Evolutionary conservation across 202 grass and related monocot species (phyloP).

Genomic region (Schoenoplectus tabernaemontani): DNA sequence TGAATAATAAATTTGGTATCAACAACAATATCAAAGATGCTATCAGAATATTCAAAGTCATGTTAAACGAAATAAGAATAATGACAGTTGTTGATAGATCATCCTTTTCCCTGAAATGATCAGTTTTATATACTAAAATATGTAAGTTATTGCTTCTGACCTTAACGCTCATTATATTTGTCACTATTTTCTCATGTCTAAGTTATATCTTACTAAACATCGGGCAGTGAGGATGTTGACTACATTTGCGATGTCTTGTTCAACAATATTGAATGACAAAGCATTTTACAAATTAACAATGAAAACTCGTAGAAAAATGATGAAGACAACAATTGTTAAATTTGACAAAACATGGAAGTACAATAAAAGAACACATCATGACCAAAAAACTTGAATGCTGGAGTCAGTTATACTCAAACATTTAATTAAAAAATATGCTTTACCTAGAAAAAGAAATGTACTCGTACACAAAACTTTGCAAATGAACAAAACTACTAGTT

Average conservation of each 20-base stretch:
- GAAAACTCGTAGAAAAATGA: neutral
- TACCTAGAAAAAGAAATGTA: neutral
- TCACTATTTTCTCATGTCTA: neutral
- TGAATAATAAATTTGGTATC: no score
- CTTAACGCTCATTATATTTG: neutral
- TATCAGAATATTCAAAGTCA: neutral
- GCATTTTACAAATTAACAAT: neutral
- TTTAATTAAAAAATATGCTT: neutral
- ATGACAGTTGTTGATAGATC: neutral
- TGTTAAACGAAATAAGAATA: neutral
- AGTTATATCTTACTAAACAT: neutral
- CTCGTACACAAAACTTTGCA: neutral
- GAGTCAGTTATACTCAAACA: neutral
- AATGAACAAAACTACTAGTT: neutral
- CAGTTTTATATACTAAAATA: neutral
- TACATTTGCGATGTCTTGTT: neutral
- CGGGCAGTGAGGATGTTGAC: neutral
- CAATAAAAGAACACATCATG: neutral
- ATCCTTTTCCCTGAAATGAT: neutral
- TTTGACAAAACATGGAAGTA: neutral
- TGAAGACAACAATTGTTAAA: neutral
- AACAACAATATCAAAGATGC: neutral
- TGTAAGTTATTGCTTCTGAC: neutral
- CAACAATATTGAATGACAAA: neutral
- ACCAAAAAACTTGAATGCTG: neutral